These are phyloP conservation scores for Arabidopsis lyrata DNA, from an alignment of 441 rosid species.

Conservation along the genomic window DNA sequence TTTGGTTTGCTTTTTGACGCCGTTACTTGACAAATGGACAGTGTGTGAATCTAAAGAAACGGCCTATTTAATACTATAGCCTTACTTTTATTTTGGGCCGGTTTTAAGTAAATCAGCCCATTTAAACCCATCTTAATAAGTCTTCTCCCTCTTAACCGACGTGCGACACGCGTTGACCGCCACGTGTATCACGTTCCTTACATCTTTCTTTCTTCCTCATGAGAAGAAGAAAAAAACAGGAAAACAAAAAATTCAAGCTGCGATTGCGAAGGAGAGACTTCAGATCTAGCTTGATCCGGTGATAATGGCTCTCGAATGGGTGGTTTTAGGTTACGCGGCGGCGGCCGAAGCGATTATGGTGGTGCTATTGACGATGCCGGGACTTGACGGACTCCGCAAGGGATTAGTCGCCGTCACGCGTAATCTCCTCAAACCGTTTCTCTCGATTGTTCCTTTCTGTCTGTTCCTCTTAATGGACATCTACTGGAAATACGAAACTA, in stretches of 20 bases:
- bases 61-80: slow-evolving; percentile 19
- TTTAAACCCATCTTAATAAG: slow-evolving; percentile 17
- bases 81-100: neutral
- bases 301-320: slow-evolving; percentile 94
- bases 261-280: slow-evolving; percentile 26
- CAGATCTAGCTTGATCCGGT: slow-evolving; percentile 42
- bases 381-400: slow-evolving; percentile 80
- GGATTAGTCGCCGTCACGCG: slow-evolving; percentile 89
- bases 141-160: neutral
- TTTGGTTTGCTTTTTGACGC: slow-evolving; percentile 32
- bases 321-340: slow-evolving; percentile 88
- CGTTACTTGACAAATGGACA: slow-evolving; percentile 36
- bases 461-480: slow-evolving; percentile 90
- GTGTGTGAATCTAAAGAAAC: neutral
- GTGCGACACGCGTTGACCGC: slow-evolving; percentile 23
- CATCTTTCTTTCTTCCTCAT: neutral
- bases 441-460: slow-evolving; percentile 92
- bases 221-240: neutral
- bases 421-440: slow-evolving; percentile 86
- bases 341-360: slow-evolving; percentile 96
- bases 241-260: slow-evolving; percentile 11
- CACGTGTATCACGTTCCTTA: slow-evolving; percentile 41
- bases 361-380: slow-evolving; percentile 82
- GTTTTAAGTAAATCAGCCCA: slow-evolving; percentile 8
- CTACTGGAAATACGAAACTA: slow-evolving; percentile 95